Evolutionary conservation across 1,284 basidiomycete genomes (phyloP), one percentile per base, ranked within the genome.

Genomic region (Cryptococcus sp.): DNA sequence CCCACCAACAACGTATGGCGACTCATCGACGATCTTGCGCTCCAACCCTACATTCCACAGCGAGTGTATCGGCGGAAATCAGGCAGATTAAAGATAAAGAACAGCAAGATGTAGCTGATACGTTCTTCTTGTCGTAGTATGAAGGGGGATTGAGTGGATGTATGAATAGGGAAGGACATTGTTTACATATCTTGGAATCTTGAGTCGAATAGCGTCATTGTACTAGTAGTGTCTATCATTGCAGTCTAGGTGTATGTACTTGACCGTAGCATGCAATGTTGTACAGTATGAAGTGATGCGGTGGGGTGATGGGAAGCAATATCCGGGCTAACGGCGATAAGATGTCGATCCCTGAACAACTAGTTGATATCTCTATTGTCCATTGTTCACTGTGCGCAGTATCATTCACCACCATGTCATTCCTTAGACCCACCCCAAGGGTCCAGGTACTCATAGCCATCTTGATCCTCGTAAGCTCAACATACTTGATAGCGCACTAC

Each of bases 91-190:
- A 56, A 55, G 55, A 67, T 56, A 67, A 71, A 52, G 69, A 71
- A 41, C 61, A 68, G 18, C 57, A 55, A 47, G 63, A 67, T 37
- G 46, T 64, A 28, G 65, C 65, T 41, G 72, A 74, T 63, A 64
- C 64, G 4, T 69, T 70, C 57, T 74, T 74, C 66, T 53, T 71
- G 62, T 60, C 60, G 28, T 69, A 60, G 50, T 39, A 39, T 7
- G 19, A 7, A 16, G 19, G 4, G 18, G 41, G 41, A 14, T 31
- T 28, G 43, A 7, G 31, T 28, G 28, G 19, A 32, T 25, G 40
- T 44, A 24, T 18, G 23, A 21, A 19, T 28, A 41, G 44, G 7
- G 22, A 24, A 28, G 28, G 21, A 14, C 4, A 4, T 28, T 28
- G 28, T 28, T 5, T 28, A 5, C 11, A 11, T 28, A 4, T 28